Evolutionary conservation across 345 rosid species (phyloP).

Genomic region (Citrus cavaleriei): DNA sequence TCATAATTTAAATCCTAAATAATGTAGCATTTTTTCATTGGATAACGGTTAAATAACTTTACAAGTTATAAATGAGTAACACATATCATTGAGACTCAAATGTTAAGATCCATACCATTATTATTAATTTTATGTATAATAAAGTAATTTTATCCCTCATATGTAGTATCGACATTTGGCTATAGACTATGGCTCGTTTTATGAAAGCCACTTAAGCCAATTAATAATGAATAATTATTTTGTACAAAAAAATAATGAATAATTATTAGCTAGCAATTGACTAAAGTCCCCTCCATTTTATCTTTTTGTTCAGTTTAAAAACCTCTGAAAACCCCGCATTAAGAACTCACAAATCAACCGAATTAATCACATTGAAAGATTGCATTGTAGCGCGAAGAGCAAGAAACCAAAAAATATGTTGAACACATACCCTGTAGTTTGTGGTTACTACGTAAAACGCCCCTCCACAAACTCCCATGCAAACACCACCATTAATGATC

Average conservation of each 20-base stretch:
- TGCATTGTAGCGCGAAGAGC: constrained; percentile 28
- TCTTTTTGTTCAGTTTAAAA: not conserved
- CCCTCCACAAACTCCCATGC: constrained; percentile 64
- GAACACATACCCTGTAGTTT: constrained; percentile 28
- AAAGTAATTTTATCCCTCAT: not conserved
- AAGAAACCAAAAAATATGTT: constrained; percentile 26
- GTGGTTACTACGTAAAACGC: constrained; percentile 68
- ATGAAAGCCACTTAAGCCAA: not conserved
- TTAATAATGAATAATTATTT: no score
- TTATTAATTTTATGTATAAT: no score
- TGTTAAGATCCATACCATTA: no score
- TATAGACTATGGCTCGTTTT: no score
- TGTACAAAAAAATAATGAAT: no score
- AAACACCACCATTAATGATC: constrained; percentile 31
- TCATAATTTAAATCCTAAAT: no score
- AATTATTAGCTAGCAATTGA: not conserved
- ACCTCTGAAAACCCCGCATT: not conserved
- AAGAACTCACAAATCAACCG: not conserved
- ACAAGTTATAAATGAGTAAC: no score
- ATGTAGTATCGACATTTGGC: not conserved
- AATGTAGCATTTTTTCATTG: no score
- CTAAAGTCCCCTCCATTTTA: not conserved
- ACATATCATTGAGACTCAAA: no score
- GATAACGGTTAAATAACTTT: no score
- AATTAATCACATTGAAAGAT: not conserved